Percentiles rank a stretch among this genome's conserved stretches.
Evolutionary conservation across 192 early-diverging fungal genomes (phyloP).

Genomic region (Coemansia sp.): DNA sequence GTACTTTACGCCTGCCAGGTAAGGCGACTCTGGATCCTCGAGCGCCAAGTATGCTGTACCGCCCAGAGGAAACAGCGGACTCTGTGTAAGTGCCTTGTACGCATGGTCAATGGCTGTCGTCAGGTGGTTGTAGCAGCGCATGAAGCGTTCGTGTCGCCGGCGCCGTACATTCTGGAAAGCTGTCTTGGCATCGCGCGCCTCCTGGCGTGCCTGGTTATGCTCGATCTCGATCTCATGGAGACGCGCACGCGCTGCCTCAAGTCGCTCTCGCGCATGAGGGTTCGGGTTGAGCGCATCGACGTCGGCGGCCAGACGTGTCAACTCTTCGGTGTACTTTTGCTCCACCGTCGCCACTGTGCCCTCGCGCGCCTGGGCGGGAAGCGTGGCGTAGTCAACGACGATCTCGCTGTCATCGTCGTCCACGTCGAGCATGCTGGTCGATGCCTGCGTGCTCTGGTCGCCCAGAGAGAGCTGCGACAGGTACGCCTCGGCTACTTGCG

Average conservation of each 20-base stretch:
- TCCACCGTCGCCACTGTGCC: conserved; percentile 25
- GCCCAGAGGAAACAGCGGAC: conserved; percentile 80
- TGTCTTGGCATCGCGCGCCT: conserved; percentile 79
- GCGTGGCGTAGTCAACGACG: conserved; percentile 28
- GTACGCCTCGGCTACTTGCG: conserved; percentile 36
- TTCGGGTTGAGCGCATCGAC: conserved; percentile 91
- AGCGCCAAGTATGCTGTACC: conserved; percentile 92
- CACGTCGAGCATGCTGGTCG: conserved; percentile 18
- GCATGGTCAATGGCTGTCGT: conserved; percentile 88
- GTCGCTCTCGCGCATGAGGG: conserved; percentile 79
- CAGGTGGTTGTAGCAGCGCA: conserved; percentile 84
- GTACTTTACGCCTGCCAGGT: conserved; percentile 89
- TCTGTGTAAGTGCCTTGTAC: conserved; percentile 93
- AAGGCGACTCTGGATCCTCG: conserved; percentile 95
- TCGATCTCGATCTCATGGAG: conserved; percentile 77
- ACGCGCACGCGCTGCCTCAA: conserved; percentile 79
- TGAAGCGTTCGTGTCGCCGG: conserved; percentile 68
- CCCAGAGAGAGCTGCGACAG: conserved; percentile 43
- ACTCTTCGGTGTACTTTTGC: conserved; percentile 27
- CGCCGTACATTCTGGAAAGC: conserved; percentile 76
- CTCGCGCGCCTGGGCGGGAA: conserved; percentile 23
- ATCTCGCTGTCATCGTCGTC: conserved; percentile 28
- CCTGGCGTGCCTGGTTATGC: conserved; percentile 76
- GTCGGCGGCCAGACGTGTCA: conserved; percentile 27
- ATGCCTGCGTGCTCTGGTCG: conserved; percentile 38